Evolutionary conservation across 208 protist genomes (phyloP).

Genomic region (Novymonas esmeraldas): DNA sequence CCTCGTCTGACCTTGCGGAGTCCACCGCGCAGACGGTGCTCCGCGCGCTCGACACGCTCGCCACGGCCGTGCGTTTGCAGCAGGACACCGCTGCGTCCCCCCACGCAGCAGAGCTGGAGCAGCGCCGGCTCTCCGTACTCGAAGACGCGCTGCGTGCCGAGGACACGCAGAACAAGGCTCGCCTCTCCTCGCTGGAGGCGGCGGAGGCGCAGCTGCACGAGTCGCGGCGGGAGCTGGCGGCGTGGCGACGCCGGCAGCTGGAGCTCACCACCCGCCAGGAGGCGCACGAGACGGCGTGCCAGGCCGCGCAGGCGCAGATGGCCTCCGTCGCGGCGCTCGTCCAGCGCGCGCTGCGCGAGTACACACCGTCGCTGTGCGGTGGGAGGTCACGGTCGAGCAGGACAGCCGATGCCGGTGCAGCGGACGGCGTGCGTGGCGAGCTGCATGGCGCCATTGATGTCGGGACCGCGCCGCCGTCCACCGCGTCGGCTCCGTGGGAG

Average conservation of each 20-base stretch:
- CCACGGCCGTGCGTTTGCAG: not conserved
- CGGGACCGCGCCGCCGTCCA: too few species aligned
- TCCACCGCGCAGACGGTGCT: not conserved
- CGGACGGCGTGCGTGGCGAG: not conserved
- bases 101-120: not conserved
- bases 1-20: not conserved
- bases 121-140: slow-evolving; percentile 1
- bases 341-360: slow-evolving; percentile 10
- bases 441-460: too few species aligned
- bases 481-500: too few species aligned
- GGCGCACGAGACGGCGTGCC: not conserved
- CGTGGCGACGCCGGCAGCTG: slow-evolving; percentile 15
- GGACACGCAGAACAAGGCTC: slow-evolving; percentile 8
- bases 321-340: not conserved
- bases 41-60: not conserved
- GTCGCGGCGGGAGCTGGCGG: not conserved
- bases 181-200: not conserved
- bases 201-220: slow-evolving; percentile 16
- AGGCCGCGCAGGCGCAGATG: not conserved
- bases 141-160: slow-evolving; percentile 11
- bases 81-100: not conserved
- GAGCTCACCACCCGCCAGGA: slow-evolving; percentile 3
- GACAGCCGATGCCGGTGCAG: not conserved
- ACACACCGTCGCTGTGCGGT: not conserved
- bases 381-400: not conserved